These are phyloP conservation scores for Mortierella polycephala DNA, from an alignment of 371 early-diverging fungal species.

Conservation along the genomic window DNA sequence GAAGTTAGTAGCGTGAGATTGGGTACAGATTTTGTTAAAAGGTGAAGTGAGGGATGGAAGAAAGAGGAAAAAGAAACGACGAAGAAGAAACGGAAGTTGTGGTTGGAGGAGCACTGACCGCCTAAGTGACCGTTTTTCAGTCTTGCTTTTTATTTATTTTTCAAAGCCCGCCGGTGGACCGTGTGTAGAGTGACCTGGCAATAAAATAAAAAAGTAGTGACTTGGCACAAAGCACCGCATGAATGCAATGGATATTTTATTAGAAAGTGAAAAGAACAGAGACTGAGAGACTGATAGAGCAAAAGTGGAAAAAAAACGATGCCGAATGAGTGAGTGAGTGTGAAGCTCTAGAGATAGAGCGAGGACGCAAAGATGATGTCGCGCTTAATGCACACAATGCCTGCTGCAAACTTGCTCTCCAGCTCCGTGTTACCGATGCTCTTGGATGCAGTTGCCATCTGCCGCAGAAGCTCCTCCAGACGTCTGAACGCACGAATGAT, in stretches of 20 bases:
- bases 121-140: too few relatives aligned
- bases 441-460: constrained; percentile 95
- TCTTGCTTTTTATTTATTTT: too few relatives aligned
- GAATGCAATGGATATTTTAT: neutral
- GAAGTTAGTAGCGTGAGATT: neutral
- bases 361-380: constrained; percentile 99
- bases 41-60: neutral
- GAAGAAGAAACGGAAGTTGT: neutral
- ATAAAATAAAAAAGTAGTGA: too few relatives aligned
- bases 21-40: neutral
- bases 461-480: constrained; percentile 96
- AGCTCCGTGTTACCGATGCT: constrained; percentile 98
- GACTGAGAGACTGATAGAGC: neutral
- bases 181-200: too few relatives aligned
- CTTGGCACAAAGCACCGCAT: too few relatives aligned
- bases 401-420: constrained; percentile 95
- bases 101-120: too few relatives aligned
- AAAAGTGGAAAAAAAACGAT: neutral
- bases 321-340: neutral
- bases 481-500: constrained; percentile 96
- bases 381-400: constrained; percentile 95
- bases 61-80: constrained; percentile 8
- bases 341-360: constrained; percentile 85
- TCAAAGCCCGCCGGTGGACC: too few relatives aligned
- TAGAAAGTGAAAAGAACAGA: neutral